A percentile compares a stretch with the other conserved stretches of the same genome.
phyloP scores from a whole-genome alignment of 768 basidiomycete genomes.

The Naganishia friedmannii region DNA sequence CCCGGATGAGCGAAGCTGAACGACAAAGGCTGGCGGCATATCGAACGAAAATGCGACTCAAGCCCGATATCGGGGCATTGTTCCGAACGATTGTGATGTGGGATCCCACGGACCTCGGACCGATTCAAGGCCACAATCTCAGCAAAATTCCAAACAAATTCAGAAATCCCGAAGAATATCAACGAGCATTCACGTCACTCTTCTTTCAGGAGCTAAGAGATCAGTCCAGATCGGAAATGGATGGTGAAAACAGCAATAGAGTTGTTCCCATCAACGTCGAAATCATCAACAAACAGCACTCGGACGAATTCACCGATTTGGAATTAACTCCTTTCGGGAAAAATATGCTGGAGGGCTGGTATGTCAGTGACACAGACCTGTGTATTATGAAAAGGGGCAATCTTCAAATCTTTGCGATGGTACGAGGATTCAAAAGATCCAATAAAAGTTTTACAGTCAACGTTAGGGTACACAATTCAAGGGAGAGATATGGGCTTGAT shows the following conservation, averaged over 20 bases:
- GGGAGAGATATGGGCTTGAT: slow-evolving; percentile 59
- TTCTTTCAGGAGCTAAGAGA: slow-evolving; percentile 87
- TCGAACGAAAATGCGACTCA: slow-evolving; percentile 65
- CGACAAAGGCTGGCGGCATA: slow-evolving; percentile 63
- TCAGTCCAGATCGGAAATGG: slow-evolving; percentile 74
- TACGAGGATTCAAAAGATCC: slow-evolving; percentile 56
- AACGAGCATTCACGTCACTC: slow-evolving; percentile 74
- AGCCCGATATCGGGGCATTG: slow-evolving; percentile 75
- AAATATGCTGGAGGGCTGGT: slow-evolving; percentile 67
- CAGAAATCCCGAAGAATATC: slow-evolving; percentile 65
- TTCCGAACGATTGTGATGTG: slow-evolving; percentile 78
- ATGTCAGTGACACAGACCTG: slow-evolving; percentile 75
- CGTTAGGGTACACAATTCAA: slow-evolving; percentile 55
- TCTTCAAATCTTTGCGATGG: slow-evolving; percentile 67
- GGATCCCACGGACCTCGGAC: slow-evolving; percentile 59
- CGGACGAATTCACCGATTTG: slow-evolving; percentile 78
- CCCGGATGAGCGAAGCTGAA: slow-evolving; percentile 29
- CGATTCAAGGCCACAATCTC: slow-evolving; percentile 20
- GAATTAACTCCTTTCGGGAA: slow-evolving; percentile 63
- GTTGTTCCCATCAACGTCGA: slow-evolving; percentile 61
- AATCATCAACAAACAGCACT: slow-evolving; percentile 66
- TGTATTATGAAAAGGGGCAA: slow-evolving; percentile 68
- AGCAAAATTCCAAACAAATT: slow-evolving; percentile 66
- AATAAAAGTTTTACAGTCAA: slow-evolving; percentile 60
- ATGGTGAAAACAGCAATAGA: slow-evolving; percentile 54